Evolutionary conservation across 805 yeast genomes (phyloP), one percentile per base, ranked within the genome.

Genomic region (Ogataea trehalophila): DNA sequence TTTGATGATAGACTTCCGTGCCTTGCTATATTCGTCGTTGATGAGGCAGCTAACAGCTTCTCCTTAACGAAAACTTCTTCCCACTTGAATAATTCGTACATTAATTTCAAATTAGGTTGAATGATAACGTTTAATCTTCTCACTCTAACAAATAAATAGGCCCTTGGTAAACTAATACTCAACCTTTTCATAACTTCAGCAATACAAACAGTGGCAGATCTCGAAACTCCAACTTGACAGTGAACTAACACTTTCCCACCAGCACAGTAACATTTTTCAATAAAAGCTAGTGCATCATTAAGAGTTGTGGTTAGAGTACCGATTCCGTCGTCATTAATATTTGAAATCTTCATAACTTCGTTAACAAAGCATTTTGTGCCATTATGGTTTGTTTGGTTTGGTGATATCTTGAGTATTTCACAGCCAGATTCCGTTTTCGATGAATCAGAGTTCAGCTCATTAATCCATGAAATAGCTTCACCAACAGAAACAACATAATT

Each of bases 121-220:
- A 92, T 92, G 33, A 92, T 88, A 49, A 92, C 91, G 64, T 92
- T 92, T 59, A 92, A 74, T 45, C 98, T 72, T 44, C 97, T 73
- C 4, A 89, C 96, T 38, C 97, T 74, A n/a, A 90, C 97, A 67
- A 74, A 89, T 39, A 91, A 67, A 59, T 91, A 92, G 0, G 98
- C 96, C 33, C 83, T 72, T 2, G 94, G 82, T 29, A 92, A 68
- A 39, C 80, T 78, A 45, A 88, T 69, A 15, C 77, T 68, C 45
- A 86, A 67, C 37, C 96, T 68, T 55, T 80, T 78, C 96, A 92
- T 91, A 36, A 88, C 92, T 61, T 90, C 97, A 1, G 97, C 97
- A 55, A 92, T 92, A 56, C 95, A 92, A 11, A 92, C 95, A 0
- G 97, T 88, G 0, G 97, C 98, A 3, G 96, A 87, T 46, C 98